phyloP scores from a whole-genome alignment of 257 asterid species.

The Solanum commersonii region DNA sequence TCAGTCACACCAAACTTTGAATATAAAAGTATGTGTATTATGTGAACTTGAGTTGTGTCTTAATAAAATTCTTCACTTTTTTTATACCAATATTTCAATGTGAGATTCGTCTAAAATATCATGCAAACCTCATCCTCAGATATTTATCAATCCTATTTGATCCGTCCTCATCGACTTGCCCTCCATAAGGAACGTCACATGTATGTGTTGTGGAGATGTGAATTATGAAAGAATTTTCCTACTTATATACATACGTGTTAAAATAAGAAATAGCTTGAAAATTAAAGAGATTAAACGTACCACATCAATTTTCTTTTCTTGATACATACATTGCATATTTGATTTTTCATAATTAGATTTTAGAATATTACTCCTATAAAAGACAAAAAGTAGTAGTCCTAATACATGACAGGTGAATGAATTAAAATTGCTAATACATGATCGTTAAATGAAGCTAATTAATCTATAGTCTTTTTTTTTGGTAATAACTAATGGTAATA shows the following conservation, averaged over 20 bases:
- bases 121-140: background rate
- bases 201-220: background rate
- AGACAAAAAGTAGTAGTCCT: background rate
- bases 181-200: background rate
- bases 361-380: background rate
- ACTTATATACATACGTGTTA: background rate
- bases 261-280: background rate
- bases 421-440: background rate
- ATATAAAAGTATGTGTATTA: background rate
- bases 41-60: background rate
- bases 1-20: background rate
- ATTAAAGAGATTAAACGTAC: background rate
- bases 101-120: background rate
- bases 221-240: background rate
- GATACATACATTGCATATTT: background rate
- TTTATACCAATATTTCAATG: background rate
- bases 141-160: background rate
- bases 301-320: background rate
- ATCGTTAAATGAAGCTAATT: background rate
- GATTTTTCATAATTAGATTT: background rate
- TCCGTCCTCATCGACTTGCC: accelerated
- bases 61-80: background rate
- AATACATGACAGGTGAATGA: background rate
- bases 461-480: too few relatives aligned
- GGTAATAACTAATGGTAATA: too few relatives aligned